These are phyloP conservation scores for Vachellia collinsii DNA, from an alignment of 306 rosid species.

Conservation along the genomic window DNA sequence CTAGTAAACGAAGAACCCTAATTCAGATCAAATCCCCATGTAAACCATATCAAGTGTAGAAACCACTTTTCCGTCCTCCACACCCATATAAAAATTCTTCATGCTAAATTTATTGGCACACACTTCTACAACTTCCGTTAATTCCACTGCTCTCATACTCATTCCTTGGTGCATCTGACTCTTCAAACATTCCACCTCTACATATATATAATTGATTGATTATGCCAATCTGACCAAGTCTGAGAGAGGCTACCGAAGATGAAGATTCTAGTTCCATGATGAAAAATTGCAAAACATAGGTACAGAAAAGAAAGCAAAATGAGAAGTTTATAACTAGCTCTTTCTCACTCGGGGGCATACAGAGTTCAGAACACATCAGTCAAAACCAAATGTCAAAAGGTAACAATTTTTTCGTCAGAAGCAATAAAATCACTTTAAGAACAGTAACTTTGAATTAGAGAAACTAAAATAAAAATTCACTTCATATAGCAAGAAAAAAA, in stretches of 20 bases:
- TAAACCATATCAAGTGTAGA: neutral
- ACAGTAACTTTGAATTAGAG: neutral
- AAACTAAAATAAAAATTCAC: neutral
- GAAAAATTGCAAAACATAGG: neutral
- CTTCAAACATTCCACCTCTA: neutral
- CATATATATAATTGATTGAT: no score
- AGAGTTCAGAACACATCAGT: neutral
- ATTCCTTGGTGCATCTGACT: neutral
- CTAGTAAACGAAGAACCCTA: neutral
- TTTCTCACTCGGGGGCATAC: neutral
- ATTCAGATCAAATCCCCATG: neutral
- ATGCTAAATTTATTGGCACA: neutral
- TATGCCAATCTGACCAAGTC: no score
- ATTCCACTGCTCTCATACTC: neutral
- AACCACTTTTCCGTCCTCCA: neutral
- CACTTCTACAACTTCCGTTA: neutral
- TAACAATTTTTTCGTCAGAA: neutral
- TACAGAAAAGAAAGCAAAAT: neutral
- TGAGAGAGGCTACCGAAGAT: neutral
- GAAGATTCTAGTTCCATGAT: neutral
- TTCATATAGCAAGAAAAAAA: neutral
- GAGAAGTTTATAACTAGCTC: neutral
- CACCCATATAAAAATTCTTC: neutral
- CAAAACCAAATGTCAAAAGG: neutral
- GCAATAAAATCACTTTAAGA: neutral